Conservation (phyloP, 139 green algal genomes). For the Yamagishiella unicocca region DNA sequence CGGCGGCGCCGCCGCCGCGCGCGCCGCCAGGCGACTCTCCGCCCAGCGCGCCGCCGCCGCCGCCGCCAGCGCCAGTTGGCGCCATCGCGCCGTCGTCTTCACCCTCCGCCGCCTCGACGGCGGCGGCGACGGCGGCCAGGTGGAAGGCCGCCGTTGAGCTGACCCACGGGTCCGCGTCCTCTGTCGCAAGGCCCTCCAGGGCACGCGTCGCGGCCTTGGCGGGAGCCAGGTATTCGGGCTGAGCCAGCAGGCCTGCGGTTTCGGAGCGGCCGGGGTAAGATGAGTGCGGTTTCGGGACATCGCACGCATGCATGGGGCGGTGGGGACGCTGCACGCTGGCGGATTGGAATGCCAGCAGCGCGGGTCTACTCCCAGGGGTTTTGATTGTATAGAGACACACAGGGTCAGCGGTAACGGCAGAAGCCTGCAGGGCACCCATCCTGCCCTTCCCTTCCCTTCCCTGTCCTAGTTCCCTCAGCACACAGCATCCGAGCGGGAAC, state of each 20-base stretch:
- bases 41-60: neutral
- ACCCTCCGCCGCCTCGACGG: conserved; percentile 28
- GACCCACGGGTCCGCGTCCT: conserved; percentile 24
- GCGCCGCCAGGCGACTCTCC: neutral
- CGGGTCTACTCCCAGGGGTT: too few species aligned
- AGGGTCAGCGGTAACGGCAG: too few species aligned
- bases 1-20: neutral
- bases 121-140: conserved; percentile 15
- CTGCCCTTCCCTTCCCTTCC: too few species aligned
- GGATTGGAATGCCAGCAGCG: too few species aligned
- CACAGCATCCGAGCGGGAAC: too few species aligned
- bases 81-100: neutral
- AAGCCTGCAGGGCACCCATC: too few species aligned
- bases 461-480: too few species aligned
- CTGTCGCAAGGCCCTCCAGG: neutral
- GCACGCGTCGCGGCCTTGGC: conserved; percentile 22
- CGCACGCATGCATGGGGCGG: too few species aligned
- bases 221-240: conserved; percentile 26
- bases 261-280: too few species aligned
- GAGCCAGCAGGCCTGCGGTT: conserved; percentile 12
- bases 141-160: conserved; percentile 23
- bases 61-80: neutral
- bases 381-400: too few species aligned
- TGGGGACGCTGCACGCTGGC: too few species aligned
- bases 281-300: too few species aligned